A percentile compares a stretch with the other conserved stretches of the same genome.
Evolutionary conservation across 257 asterid genomes (phyloP).

Genomic region (Handroanthus guayacan): DNA sequence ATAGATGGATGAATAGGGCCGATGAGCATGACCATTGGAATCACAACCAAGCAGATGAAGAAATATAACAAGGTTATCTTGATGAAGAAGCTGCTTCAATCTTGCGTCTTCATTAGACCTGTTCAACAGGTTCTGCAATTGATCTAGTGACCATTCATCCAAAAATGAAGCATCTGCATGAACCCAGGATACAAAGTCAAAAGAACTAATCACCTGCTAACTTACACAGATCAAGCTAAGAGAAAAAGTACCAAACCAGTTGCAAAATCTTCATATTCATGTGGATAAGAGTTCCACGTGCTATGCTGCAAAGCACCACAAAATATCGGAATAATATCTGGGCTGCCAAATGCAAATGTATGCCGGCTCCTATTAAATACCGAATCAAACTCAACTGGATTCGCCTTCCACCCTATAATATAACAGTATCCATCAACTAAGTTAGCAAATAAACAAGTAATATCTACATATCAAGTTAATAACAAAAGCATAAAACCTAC

Average conservation of each 20-base stretch:
- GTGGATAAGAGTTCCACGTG: constrained; percentile 90
- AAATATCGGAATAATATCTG: constrained; percentile 90
- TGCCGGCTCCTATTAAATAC: constrained; percentile 94
- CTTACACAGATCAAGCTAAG: constrained; percentile 15
- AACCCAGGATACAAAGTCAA: constrained; percentile 39
- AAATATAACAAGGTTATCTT: constrained; percentile 83
- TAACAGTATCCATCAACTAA: constrained; percentile 33
- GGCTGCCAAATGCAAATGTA: constrained; percentile 94
- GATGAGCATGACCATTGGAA: constrained; percentile 99
- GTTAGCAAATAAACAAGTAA: constrained; percentile 19
- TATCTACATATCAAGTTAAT: constrained; percentile 1
- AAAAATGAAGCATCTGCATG: constrained; percentile 93
- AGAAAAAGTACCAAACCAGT: constrained; percentile 66
- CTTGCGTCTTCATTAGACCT: constrained; percentile 74
- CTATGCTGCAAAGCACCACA: constrained; percentile 88
- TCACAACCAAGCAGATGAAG: constrained; percentile 96
- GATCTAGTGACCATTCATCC: constrained; percentile 98
- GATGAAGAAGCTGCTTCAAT: constrained; percentile 82
- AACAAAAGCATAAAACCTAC: not conserved
- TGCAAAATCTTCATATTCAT: constrained; percentile 94
- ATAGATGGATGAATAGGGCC: constrained; percentile 90
- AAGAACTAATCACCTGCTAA: constrained; percentile 25
- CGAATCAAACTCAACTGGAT: constrained; percentile 98
- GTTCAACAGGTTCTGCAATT: constrained; percentile 81
- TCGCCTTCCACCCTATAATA: constrained; percentile 90